phyloP scores from a whole-genome alignment of 2,329 filamentous ascomycete species.

The Penicillium fuscoglaucum region DNA sequence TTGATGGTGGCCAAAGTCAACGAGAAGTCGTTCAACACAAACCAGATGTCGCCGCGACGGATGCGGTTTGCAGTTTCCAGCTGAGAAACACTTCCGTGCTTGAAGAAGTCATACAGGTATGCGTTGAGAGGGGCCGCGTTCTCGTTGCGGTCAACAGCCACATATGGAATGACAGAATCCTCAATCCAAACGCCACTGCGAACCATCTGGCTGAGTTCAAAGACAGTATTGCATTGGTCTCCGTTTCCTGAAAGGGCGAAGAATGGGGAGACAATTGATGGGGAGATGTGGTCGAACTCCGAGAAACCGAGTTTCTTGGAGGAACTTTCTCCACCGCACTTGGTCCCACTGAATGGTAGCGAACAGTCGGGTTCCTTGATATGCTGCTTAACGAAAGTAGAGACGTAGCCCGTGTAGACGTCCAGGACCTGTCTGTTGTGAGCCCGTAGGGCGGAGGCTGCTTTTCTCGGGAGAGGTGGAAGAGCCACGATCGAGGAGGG shows the following conservation, averaged over 20 bases:
- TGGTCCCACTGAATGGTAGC: slow-evolving; percentile 60
- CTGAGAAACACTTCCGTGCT: slow-evolving; percentile 64
- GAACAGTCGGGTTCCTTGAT: slow-evolving; percentile 54
- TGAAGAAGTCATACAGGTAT: slow-evolving; percentile 71
- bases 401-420: slow-evolving; percentile 68
- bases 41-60: slow-evolving; percentile 69
- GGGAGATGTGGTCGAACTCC: neutral
- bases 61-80: slow-evolving; percentile 67
- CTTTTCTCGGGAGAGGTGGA: slow-evolving; percentile 60
- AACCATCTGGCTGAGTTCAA: slow-evolving; percentile 66
- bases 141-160: slow-evolving; percentile 62
- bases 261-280: slow-evolving; percentile 53
- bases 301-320: neutral
- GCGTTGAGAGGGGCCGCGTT: slow-evolving; percentile 44
- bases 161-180: slow-evolving; percentile 68
- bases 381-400: slow-evolving; percentile 67
- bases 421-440: slow-evolving; percentile 67
- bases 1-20: slow-evolving; percentile 46
- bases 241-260: slow-evolving; percentile 68
- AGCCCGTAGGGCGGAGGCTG: slow-evolving; percentile 55
- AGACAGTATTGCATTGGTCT: slow-evolving; percentile 64
- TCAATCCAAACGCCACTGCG: slow-evolving; percentile 73
- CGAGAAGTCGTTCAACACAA: slow-evolving; percentile 66
- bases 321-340: slow-evolving; percentile 14
- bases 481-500: slow-evolving; percentile 67